These are phyloP conservation scores for Gynostemma pentaphyllum DNA, from an alignment of 306 rosid genomes.

Conservation along the genomic window DNA sequence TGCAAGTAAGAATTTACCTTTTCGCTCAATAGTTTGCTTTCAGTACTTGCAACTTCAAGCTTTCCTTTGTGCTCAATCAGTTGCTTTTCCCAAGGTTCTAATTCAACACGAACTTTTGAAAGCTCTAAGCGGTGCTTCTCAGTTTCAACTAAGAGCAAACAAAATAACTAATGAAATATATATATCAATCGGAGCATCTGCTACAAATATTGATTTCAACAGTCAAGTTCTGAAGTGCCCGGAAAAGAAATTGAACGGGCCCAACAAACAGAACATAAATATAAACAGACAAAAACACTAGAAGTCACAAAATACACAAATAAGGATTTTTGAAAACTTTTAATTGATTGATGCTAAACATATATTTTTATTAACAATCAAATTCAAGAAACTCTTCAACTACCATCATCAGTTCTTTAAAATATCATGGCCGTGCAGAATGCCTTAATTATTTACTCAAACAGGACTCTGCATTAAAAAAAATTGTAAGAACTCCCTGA, in stretches of 20 bases:
- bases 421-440: neutral
- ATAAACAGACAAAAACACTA: neutral
- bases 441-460: neutral
- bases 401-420: neutral
- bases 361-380: neutral
- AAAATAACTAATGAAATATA: conserved; percentile 1
- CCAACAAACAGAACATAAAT: neutral
- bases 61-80: conserved; percentile 86
- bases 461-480: neutral
- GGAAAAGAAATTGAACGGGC: neutral
- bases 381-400: neutral
- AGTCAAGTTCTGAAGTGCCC: neutral
- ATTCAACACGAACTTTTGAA: conserved; percentile 68
- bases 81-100: conserved; percentile 93
- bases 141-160: conserved; percentile 61
- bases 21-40: conserved; percentile 60
- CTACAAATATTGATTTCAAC: neutral
- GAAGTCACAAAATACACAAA: neutral
- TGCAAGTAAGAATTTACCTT: conserved; percentile 32
- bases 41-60: conserved; percentile 71
- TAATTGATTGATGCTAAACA: neutral
- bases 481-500: neutral
- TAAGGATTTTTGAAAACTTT: neutral
- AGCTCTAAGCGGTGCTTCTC: conserved; percentile 72
- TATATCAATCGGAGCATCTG: too few species aligned